Percentiles rank a stretch among this genome's conserved stretches.
Conservation (phyloP, 305 asterid species). For the Galium porrigens region DNA sequence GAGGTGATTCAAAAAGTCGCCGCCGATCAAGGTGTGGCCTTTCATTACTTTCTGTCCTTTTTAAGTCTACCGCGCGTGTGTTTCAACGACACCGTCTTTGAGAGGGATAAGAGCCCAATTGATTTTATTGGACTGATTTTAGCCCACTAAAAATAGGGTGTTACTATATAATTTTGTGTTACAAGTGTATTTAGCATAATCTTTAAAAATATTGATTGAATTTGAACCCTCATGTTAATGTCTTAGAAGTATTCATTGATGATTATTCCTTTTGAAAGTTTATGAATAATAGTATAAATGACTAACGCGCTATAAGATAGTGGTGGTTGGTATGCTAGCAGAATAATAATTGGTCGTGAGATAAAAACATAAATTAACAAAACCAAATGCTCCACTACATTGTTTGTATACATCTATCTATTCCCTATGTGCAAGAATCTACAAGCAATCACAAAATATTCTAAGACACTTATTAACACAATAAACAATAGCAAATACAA, state of each 20-base stretch:
- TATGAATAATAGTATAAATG: no score
- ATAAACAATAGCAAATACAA: background rate
- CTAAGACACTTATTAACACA: background rate
- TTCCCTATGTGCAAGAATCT: conserved; percentile 7
- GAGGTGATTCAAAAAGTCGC: conserved; percentile 16
- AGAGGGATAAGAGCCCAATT: background rate
- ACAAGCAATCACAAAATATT: background rate
- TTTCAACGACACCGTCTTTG: background rate
- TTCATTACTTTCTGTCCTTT: background rate
- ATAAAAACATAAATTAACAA: background rate
- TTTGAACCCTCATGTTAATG: no score
- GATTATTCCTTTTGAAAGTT: no score
- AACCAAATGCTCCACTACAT: background rate
- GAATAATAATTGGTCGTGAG: no score
- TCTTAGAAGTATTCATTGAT: no score
- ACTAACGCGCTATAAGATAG: no score
- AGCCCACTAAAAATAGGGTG: background rate
- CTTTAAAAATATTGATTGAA: no score
- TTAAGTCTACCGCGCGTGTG: conserved; percentile 6
- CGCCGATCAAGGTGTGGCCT: conserved; percentile 16
- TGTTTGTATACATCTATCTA: background rate
- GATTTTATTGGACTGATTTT: background rate
- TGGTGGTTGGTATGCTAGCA: no score
- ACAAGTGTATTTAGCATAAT: no score
- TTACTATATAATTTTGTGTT: no score